Conservation (phyloP, 2,329 filamentous ascomycete species). For the Tolypocladium cylindrosporum region DNA sequence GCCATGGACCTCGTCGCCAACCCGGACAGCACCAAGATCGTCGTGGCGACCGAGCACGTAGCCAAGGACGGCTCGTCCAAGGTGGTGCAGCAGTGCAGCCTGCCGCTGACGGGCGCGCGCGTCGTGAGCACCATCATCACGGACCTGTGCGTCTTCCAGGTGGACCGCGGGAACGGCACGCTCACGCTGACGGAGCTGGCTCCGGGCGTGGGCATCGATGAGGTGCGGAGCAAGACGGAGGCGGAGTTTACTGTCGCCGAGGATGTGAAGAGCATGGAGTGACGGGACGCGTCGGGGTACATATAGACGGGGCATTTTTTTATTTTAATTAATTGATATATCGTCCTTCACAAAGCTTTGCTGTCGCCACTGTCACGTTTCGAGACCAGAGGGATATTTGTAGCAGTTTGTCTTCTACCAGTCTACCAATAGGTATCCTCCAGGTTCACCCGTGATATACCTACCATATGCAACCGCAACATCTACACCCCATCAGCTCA, state of each 20-base stretch:
- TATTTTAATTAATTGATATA: neutral
- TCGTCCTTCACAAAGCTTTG: no score
- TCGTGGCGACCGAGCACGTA: slow-evolving; percentile 60
- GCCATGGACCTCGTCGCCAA: slow-evolving; percentile 67
- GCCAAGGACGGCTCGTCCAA: slow-evolving; percentile 60
- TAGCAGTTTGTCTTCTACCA: neutral
- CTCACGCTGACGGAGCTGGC: slow-evolving; percentile 63
- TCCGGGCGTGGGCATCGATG: slow-evolving; percentile 56
- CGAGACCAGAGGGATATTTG: no score
- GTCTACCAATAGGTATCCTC: neutral
- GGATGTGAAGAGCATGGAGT: slow-evolving; percentile 39
- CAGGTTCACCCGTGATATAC: neutral
- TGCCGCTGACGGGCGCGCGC: slow-evolving; percentile 56
- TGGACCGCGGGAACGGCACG: slow-evolving; percentile 50
- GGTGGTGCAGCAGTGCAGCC: slow-evolving; percentile 51
- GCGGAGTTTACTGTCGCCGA: slow-evolving; percentile 56
- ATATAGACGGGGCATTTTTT: neutral
- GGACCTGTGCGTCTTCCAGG: slow-evolving; percentile 64
- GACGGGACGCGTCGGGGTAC: neutral
- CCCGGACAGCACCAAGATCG: slow-evolving; percentile 61
- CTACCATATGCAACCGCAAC: neutral
- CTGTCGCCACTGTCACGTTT: no score
- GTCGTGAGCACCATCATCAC: slow-evolving; percentile 67
- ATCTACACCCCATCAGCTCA: neutral
- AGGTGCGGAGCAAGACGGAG: slow-evolving; percentile 59